phyloP scores from a whole-genome alignment of 1,284 basidiomycete species.

The Cystobasidiaceae sp. region DNA sequence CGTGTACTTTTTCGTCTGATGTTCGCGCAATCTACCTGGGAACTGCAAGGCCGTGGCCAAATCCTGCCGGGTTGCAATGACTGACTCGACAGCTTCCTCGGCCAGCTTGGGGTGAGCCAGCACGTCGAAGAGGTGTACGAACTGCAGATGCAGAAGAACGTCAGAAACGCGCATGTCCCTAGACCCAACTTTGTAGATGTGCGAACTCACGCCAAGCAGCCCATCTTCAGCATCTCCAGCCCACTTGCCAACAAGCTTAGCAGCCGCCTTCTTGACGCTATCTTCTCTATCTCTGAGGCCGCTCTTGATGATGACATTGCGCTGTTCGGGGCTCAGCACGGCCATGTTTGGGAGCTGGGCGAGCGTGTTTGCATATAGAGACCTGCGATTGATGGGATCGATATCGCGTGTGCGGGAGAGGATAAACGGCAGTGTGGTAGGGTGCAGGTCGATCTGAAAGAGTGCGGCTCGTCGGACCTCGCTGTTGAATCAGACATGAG shows the following conservation, averaged over 20 bases:
- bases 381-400: constrained; percentile 73
- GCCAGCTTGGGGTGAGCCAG: constrained; percentile 55
- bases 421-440: constrained; percentile 60
- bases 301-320: constrained; percentile 69
- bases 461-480: constrained; percentile 87
- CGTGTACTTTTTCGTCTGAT: no score
- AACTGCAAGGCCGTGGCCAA: constrained; percentile 65
- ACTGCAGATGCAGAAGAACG: no score
- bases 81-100: constrained; percentile 61
- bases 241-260: constrained; percentile 71
- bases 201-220: constrained; percentile 4
- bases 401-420: constrained; percentile 78
- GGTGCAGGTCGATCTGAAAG: constrained; percentile 65
- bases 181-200: no score
- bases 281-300: constrained; percentile 85
- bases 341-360: constrained; percentile 57
- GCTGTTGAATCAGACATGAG: constrained; percentile 49
- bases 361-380: constrained; percentile 66
- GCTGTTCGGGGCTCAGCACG: constrained; percentile 65
- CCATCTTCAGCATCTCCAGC: constrained; percentile 39
- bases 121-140: constrained; percentile 63
- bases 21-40: no score
- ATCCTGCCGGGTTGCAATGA: constrained; percentile 60
- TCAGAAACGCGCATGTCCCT: no score
- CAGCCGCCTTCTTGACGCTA: constrained; percentile 71